Evolutionary conservation across 805 yeast species (phyloP), one percentile per base, ranked within the genome.

Genomic region (Sugiyamaella americana): DNA sequence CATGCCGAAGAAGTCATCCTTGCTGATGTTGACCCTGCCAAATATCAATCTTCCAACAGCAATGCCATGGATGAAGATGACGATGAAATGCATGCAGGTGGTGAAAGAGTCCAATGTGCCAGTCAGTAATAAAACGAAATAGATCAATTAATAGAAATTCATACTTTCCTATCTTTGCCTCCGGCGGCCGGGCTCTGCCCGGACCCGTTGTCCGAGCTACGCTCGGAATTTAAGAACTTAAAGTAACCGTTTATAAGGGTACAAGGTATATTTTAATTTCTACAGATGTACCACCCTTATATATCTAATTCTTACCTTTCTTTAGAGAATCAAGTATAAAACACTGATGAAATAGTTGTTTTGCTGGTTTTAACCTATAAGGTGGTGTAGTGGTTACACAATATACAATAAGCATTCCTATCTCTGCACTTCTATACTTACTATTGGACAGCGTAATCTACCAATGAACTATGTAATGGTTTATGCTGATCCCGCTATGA

Each of bases 61-160:
- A 68, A 68, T 38, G 52, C 49, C 30, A 59, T 55, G 55, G 78
- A 77, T 49, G 79, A 75, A 40, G 84, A 79, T 46, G 82, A 78
- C 34, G 80, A 71, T 22, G 51, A 41, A 18, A 56, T 53, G 22
- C 58, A 35, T 11, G 77, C 73, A 37, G 82, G 79, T 46, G 82
- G 78, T 41, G 78, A 75, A 54, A 86, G 88, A 58, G 94, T 86
- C 48, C 94, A 88, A 77, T 88, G 97, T 78, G 95, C 96, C 55
- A 84, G 91, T 64, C 96, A 88, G 76, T 88, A 77, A 68, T 50
- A 8, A 26, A 8, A 13, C 32, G 32, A 13, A 26, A 8, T 8
- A 8, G 13, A 8, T 26, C 13, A 8, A 8, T 26, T 26, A 26
- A 26, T 26, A 26, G 32, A 26, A 13, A 26, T 26, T 26, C 13